Evolutionary conservation across 2,329 filamentous ascomycete species (phyloP).

Genomic region (Fusarium nematophilum): DNA sequence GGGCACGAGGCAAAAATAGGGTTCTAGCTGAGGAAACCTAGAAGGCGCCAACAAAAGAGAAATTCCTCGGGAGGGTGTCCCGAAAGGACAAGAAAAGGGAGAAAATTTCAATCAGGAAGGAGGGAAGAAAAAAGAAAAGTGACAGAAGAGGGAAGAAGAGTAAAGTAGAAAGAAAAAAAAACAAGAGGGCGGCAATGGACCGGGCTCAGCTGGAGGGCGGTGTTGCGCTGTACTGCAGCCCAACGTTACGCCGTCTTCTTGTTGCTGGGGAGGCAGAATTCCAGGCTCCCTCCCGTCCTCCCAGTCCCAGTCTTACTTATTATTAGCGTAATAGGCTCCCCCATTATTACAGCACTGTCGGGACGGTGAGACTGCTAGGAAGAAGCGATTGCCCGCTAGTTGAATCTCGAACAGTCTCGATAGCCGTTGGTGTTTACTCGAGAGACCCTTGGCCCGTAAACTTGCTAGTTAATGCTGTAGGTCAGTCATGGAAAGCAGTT

Average conservation of each 20-base stretch:
- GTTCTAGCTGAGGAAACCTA: constrained; percentile 1
- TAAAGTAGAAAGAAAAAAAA: constrained; percentile 12
- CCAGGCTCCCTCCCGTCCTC: constrained; percentile 24
- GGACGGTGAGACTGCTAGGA: constrained; percentile 4
- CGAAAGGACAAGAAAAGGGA: constrained; percentile 7
- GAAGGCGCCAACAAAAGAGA: constrained; percentile 1
- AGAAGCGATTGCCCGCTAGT: neutral
- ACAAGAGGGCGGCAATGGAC: constrained; percentile 16
- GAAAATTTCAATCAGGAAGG: no score
- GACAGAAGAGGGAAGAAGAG: no score
- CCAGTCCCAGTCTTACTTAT: no score
- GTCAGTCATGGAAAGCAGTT: neutral
- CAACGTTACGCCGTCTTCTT: constrained; percentile 36
- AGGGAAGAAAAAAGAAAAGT: constrained; percentile 5
- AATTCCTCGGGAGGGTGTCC: neutral
- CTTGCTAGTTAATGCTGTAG: neutral
- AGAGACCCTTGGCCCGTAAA: neutral
- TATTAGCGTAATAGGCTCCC: no score
- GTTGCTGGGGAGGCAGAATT: constrained; percentile 36
- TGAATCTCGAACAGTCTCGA: neutral
- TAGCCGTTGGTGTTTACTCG: neutral
- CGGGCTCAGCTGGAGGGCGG: constrained; percentile 25
- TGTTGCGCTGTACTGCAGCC: constrained; percentile 34
- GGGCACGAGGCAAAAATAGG: constrained; percentile 18
- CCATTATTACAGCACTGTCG: no score